phyloP scores from a whole-genome alignment of 352 stramenopile species.

The Thraustotheca clavata region DNA sequence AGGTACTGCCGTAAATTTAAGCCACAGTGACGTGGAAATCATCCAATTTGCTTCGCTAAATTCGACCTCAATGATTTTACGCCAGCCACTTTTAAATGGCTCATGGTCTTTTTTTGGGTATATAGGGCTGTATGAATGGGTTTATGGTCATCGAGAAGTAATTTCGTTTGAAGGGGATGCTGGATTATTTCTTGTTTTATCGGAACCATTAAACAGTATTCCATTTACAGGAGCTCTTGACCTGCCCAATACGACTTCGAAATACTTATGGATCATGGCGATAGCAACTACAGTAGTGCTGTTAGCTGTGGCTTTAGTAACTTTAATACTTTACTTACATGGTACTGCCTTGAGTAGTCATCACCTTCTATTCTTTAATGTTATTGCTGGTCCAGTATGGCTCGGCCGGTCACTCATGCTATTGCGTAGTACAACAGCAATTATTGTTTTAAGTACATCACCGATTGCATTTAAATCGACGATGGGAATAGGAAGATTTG shows the following conservation, averaged over 20 bases:
- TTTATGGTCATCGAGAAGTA: constrained; percentile 2
- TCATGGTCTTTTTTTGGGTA: constrained; percentile 9
- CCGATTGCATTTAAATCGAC: not conserved
- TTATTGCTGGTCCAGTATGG: constrained; percentile 9
- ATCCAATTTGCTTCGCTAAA: not conserved
- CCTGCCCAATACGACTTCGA: constrained; percentile 3
- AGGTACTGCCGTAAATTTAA: not conserved
- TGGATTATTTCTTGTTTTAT: not conserved
- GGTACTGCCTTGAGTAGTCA: not conserved
- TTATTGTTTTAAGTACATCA: not conserved
- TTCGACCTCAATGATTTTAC: not conserved
- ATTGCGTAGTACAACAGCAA: constrained; percentile 4
- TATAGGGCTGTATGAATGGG: constrained; percentile 1
- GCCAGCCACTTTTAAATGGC: not conserved
- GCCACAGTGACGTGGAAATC: not conserved
- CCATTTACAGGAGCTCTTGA: not conserved
- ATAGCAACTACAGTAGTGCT: not conserved
- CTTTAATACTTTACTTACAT: not conserved
- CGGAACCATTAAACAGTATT: not conserved
- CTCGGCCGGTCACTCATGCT: constrained; percentile 14
- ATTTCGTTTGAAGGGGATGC: constrained; percentile 11
- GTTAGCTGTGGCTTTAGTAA: not conserved
- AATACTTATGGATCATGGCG: constrained; percentile 9
- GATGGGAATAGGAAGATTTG: not conserved
- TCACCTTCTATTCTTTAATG: constrained; percentile 10